Evolutionary conservation across 768 basidiomycete species (phyloP).

Genomic region (Terana coerulea): DNA sequence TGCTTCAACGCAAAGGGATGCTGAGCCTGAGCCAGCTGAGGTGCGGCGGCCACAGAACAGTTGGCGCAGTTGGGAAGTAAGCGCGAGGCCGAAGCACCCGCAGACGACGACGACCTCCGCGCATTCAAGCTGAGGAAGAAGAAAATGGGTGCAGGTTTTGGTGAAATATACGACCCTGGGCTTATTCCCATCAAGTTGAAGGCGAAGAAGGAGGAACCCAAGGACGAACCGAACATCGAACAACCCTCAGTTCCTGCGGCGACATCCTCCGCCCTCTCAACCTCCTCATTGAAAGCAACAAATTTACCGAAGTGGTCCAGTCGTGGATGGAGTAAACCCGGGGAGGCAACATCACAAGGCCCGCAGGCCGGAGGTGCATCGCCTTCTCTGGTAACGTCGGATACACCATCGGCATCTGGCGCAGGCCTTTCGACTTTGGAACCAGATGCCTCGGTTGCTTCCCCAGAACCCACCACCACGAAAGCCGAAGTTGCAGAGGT

Average conservation of each 20-base stretch:
- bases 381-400: neutral
- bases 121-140: constrained; percentile 69
- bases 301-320: constrained; percentile 24
- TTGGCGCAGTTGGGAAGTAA: constrained; percentile 16
- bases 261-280: neutral
- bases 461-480: neutral
- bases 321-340: constrained; percentile 26
- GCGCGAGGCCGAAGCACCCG: constrained; percentile 22
- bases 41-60: constrained; percentile 11
- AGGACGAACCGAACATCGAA: neutral
- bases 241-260: neutral
- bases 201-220: constrained; percentile 42
- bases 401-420: neutral
- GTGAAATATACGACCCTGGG: constrained; percentile 81
- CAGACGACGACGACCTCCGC: constrained; percentile 49
- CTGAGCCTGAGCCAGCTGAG: constrained; percentile 12
- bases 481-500: neutral
- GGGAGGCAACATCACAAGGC: constrained; percentile 10
- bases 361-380: neutral
- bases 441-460: neutral
- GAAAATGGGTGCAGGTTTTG: constrained; percentile 54
- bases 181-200: constrained; percentile 62
- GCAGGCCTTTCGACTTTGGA: neutral
- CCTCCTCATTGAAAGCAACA: constrained; percentile 1
- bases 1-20: constrained; percentile 19